A percentile compares a stretch with the other conserved stretches of the same genome.
These are phyloP conservation scores for Pseudodiploospora longispora DNA, from an alignment of 2,329 filamentous ascomycete species.

Conservation along the genomic window DNA sequence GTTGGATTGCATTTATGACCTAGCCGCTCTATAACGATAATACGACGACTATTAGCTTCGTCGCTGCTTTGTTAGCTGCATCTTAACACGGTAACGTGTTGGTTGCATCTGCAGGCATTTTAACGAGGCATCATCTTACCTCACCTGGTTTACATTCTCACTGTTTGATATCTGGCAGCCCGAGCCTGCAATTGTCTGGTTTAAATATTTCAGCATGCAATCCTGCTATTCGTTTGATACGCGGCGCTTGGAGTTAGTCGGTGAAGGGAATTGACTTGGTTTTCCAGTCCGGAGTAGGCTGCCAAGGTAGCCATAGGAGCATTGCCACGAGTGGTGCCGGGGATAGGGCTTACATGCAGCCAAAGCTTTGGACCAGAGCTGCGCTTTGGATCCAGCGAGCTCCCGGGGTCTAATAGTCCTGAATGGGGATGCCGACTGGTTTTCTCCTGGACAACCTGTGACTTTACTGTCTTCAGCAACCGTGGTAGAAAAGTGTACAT, in stretches of 20 bases:
- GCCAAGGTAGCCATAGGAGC: slow-evolving; percentile 15
- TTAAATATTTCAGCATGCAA: slow-evolving; percentile 27
- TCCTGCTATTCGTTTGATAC: slow-evolving; percentile 27
- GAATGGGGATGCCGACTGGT: too few relatives aligned
- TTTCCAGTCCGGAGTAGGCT: slow-evolving; percentile 29
- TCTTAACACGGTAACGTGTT: slow-evolving; percentile 8
- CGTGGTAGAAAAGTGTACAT: slow-evolving; percentile 33
- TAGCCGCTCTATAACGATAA: slow-evolving; percentile 25
- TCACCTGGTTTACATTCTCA: slow-evolving; percentile 21
- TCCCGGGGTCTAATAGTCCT: background rate
- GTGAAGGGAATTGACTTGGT: slow-evolving; percentile 26
- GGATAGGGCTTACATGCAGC: background rate
- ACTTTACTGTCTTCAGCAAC: slow-evolving; percentile 15
- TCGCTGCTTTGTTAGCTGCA: slow-evolving; percentile 5
- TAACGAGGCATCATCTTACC: slow-evolving; percentile 9
- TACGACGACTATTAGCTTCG: slow-evolving; percentile 19
- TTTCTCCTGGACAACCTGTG: background rate
- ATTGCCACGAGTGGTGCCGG: slow-evolving; percentile 1
- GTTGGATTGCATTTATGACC: slow-evolving; percentile 22
- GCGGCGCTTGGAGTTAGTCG: slow-evolving; percentile 35
- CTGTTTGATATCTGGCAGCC: slow-evolving; percentile 18
- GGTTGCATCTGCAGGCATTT: slow-evolving; percentile 14
- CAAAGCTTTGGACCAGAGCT: slow-evolving; percentile 6
- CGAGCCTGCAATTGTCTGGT: slow-evolving; percentile 20
- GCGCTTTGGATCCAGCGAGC: slow-evolving; percentile 7